phyloP scores from a whole-genome alignment of 2,329 filamentous ascomycete genomes.

The Cyclaneusma minus region DNA sequence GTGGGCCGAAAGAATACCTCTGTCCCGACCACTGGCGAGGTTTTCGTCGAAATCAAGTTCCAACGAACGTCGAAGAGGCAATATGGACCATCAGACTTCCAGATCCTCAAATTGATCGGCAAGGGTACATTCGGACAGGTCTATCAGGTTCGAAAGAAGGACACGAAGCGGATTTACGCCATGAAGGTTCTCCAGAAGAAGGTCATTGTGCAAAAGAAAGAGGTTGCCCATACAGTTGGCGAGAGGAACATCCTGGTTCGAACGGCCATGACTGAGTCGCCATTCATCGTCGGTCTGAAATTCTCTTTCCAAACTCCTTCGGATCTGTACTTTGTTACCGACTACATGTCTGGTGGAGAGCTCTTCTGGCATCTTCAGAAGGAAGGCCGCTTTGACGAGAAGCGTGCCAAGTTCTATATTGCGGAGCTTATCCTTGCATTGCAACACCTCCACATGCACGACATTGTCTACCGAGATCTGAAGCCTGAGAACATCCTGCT shows the following conservation, averaged over 20 bases:
- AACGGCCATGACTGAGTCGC: conserved; percentile 87
- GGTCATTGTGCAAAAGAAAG: conserved; percentile 99
- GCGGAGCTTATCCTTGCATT: conserved; percentile 91
- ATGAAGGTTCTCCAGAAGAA: conserved; percentile 99
- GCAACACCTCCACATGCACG: conserved; percentile 87
- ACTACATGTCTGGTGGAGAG: conserved; percentile 98
- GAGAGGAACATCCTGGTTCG: conserved; percentile 95
- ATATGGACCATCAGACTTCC: conserved; percentile 88
- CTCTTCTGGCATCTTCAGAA: conserved; percentile 98
- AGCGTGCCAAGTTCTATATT: conserved; percentile 95
- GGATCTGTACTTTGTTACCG: conserved; percentile 93
- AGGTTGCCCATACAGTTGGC: conserved; percentile 91
- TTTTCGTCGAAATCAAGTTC: conserved; percentile 74
- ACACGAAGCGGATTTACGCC: conserved; percentile 88
- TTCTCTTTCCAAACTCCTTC: conserved; percentile 98
- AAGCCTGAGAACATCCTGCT: conserved; percentile 97
- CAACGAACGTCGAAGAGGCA: conserved; percentile 80
- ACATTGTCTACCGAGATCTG: conserved; percentile 93
- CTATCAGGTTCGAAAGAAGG: conserved; percentile 95
- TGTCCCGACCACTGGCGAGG: conserved; percentile 65
- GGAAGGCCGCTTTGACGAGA: conserved; percentile 89
- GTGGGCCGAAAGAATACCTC: conserved; percentile 63
- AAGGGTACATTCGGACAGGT: conserved; percentile 98
- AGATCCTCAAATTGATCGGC: conserved; percentile 89
- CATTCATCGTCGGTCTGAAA: conserved; percentile 94